These are phyloP conservation scores for Cryphonectria parasitica DNA, from an alignment of 2,329 filamentous ascomycete genomes.

Conservation along the genomic window DNA sequence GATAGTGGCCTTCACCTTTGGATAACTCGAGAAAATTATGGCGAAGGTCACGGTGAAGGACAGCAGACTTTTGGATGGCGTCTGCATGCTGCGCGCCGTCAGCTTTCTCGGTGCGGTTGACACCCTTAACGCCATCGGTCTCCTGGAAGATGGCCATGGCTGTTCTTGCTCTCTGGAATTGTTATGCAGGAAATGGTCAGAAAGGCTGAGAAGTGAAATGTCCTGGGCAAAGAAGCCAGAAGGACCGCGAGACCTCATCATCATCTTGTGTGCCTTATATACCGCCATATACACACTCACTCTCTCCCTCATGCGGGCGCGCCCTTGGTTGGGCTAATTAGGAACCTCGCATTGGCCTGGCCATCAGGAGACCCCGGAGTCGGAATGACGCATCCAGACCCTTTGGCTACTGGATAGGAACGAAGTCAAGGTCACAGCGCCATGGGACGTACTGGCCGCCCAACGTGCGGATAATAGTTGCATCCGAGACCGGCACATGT, in stretches of 20 bases:
- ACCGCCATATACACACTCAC: neutral
- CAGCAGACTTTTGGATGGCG: constrained; percentile 37
- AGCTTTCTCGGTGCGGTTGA: neutral
- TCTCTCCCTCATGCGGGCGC: neutral
- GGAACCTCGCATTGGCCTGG: neutral
- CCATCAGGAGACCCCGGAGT: neutral
- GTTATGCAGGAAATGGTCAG: neutral
- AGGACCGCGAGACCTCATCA: neutral
- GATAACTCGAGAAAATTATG: constrained; percentile 40
- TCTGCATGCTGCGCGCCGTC: neutral
- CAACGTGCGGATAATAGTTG: neutral
- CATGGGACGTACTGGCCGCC: neutral
- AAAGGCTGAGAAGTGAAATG: neutral
- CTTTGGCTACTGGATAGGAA: neutral
- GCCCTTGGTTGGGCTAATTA: neutral
- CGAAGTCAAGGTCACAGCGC: neutral
- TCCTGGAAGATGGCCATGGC: neutral
- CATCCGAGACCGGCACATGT: neutral
- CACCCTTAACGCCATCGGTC: no score
- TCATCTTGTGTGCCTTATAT: neutral
- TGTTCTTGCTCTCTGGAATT: neutral
- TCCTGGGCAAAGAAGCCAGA: neutral
- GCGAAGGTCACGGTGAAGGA: constrained; percentile 44
- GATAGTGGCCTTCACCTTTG: constrained; percentile 42
- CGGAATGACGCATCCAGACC: neutral